Conservation (phyloP, 2,329 filamentous ascomycete species). For the Elsinoe perseae region DNA sequence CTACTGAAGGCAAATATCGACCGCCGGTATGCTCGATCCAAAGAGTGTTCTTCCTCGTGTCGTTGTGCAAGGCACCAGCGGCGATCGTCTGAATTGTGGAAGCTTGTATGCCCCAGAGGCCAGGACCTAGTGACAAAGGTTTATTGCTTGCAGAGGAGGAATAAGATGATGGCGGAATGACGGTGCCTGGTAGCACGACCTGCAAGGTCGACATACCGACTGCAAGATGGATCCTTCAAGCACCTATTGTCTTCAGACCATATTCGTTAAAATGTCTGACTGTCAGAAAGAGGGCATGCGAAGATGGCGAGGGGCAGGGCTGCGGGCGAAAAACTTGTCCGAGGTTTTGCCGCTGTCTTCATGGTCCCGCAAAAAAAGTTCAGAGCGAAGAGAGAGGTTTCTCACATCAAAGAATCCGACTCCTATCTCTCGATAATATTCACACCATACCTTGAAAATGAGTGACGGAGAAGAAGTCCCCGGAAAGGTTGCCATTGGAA, state of each 20-base stretch:
- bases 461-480: slow-evolving; percentile 44
- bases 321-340: not conserved
- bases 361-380: slow-evolving; percentile 8
- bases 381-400: slow-evolving; percentile 7
- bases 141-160: slow-evolving; percentile 39
- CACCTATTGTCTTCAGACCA: too few species aligned
- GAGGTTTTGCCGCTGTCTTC: not conserved
- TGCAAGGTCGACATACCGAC: slow-evolving; percentile 24
- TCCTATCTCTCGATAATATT: not conserved
- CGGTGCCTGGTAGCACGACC: slow-evolving; percentile 78
- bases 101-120: slow-evolving; percentile 74
- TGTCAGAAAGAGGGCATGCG: not conserved
- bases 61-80: slow-evolving; percentile 58
- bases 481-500: slow-evolving; percentile 71
- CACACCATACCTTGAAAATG: slow-evolving; percentile 31
- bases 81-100: slow-evolving; percentile 62
- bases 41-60: slow-evolving; percentile 66
- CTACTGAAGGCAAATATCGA: slow-evolving; percentile 69
- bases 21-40: slow-evolving; percentile 64
- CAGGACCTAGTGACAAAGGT: slow-evolving; percentile 59
- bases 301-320: not conserved
- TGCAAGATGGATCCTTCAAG: too few species aligned
- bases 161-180: slow-evolving; percentile 49
- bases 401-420: not conserved
- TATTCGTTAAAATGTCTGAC: not conserved